phyloP scores from a whole-genome alignment of 768 basidiomycete genomes.

The Mycena leptocephala region DNA sequence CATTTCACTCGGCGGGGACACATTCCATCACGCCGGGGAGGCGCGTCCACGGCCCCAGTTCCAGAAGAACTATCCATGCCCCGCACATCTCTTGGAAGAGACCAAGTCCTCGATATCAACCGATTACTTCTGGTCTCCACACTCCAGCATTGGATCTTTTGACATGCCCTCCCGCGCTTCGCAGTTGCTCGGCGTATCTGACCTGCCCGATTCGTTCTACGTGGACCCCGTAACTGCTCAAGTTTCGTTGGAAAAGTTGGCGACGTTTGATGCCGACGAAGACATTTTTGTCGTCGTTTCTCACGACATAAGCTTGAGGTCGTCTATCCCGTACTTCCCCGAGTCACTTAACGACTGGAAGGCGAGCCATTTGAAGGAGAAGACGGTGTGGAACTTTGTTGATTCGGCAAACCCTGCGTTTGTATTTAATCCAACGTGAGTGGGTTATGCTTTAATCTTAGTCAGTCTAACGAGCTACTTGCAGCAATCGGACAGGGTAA shows the following conservation, averaged over 20 bases:
- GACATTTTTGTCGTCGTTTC: slow-evolving; percentile 34
- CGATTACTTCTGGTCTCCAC: slow-evolving; percentile 29
- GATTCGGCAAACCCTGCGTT: slow-evolving; percentile 11
- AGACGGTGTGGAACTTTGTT: slow-evolving; percentile 27
- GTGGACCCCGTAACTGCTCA: slow-evolving; percentile 14
- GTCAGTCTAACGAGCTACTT: background rate
- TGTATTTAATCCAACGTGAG: slow-evolving; percentile 15
- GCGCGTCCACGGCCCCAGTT: slow-evolving; percentile 25
- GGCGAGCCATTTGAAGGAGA: slow-evolving; percentile 10
- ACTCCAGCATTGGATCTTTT: slow-evolving; percentile 10
- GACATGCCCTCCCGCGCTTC: slow-evolving; percentile 25
- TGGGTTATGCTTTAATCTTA: background rate
- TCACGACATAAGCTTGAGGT: slow-evolving; percentile 26
- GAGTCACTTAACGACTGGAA: slow-evolving; percentile 27
- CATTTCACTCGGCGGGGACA: slow-evolving; percentile 31
- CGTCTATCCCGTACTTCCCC: slow-evolving; percentile 19
- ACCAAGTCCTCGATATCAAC: slow-evolving; percentile 21
- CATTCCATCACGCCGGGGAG: slow-evolving; percentile 33
- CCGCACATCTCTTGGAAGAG: slow-evolving; percentile 27
- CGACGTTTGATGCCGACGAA: slow-evolving; percentile 31
- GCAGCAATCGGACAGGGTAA: background rate
- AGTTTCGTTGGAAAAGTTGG: slow-evolving; percentile 30
- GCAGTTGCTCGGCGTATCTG: slow-evolving; percentile 23
- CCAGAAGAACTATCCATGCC: slow-evolving; percentile 30
- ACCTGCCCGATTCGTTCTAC: slow-evolving; percentile 19